A percentile compares a stretch with the other conserved stretches of the same genome.
Evolutionary conservation across 495 filamentous ascomycete genomes (phyloP).

Genomic region (Hyphodiscus hymeniophilus): DNA sequence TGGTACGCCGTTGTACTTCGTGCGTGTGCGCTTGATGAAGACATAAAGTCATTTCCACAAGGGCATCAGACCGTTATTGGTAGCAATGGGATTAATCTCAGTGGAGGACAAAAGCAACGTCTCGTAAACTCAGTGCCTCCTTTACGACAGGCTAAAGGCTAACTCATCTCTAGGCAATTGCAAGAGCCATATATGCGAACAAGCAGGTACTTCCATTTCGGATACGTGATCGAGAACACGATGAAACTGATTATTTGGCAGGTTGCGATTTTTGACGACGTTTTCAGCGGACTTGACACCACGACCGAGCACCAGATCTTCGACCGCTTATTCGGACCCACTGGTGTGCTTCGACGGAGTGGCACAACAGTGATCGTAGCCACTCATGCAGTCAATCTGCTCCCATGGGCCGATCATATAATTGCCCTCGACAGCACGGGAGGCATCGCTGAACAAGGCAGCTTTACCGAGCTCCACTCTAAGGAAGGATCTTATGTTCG

Average conservation of each 20-base stretch:
- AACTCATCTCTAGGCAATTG: no score
- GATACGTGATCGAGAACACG: neutral
- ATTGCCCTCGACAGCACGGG: conserved; percentile 45
- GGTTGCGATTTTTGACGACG: conserved; percentile 49
- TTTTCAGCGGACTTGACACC: conserved; percentile 52
- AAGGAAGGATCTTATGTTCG: no score
- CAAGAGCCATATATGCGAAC: conserved; percentile 50
- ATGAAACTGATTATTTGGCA: conserved; percentile 14
- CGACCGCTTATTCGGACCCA: conserved; percentile 39
- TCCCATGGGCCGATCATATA: conserved; percentile 43
- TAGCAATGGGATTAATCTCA: conserved; percentile 45
- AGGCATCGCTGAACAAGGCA: conserved; percentile 35
- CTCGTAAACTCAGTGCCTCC: no score
- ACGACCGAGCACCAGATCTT: conserved; percentile 54
- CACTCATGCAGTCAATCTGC: conserved; percentile 32
- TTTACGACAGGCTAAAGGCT: no score
- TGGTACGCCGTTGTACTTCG: conserved; percentile 14
- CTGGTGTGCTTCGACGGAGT: conserved; percentile 42
- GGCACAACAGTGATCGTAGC: conserved; percentile 32
- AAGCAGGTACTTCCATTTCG: conserved; percentile 8
- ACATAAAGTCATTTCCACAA: conserved; percentile 35
- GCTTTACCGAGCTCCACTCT: no score
- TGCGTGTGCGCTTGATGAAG: conserved; percentile 25
- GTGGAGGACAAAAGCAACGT: conserved; percentile 50
- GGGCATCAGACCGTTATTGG: conserved; percentile 45